A percentile compares a stretch with the other conserved stretches of the same genome.
Conservation (phyloP, 2,329 filamentous ascomycete species). For the Pseudogymnoascus sp. region DNA sequence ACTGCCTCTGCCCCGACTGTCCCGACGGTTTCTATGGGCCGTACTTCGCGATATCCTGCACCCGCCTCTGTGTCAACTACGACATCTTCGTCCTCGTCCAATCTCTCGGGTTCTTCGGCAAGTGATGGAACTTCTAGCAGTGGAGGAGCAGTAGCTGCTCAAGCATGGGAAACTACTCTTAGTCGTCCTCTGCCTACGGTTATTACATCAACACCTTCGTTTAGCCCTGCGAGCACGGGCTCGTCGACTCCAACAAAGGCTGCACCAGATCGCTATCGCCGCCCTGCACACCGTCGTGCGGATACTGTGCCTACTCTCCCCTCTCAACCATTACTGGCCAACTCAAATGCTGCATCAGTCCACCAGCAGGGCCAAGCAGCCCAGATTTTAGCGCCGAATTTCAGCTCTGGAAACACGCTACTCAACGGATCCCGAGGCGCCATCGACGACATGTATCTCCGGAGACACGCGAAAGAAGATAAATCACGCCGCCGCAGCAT, state of each 20-base stretch:
- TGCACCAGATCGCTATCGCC: slow-evolving; percentile 77
- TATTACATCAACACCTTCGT: slow-evolving; percentile 41
- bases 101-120: slow-evolving; percentile 22
- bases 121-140: not conserved
- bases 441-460: slow-evolving; percentile 42
- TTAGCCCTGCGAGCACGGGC: slow-evolving; percentile 44
- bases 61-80: slow-evolving; percentile 44
- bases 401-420: slow-evolving; percentile 16
- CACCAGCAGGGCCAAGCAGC: slow-evolving; percentile 25
- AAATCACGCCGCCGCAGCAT: slow-evolving; percentile 79
- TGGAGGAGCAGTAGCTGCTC: slow-evolving; percentile 16
- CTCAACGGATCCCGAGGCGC: slow-evolving; percentile 15
- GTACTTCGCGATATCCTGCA: slow-evolving; percentile 37
- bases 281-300: slow-evolving; percentile 48
- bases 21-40: slow-evolving; percentile 32
- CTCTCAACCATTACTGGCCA: slow-evolving; percentile 11
- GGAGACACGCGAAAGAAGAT: slow-evolving; percentile 51
- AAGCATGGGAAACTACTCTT: slow-evolving; percentile 11
- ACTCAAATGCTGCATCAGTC: not conserved
- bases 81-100: slow-evolving; percentile 29
- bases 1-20: slow-evolving; percentile 45
- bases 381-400: slow-evolving; percentile 14
- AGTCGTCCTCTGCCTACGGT: slow-evolving; percentile 34
- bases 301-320: slow-evolving; percentile 29
- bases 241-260: slow-evolving; percentile 50